Conservation (phyloP, 805 yeast species). For the Yarrowia bubula region DNA sequence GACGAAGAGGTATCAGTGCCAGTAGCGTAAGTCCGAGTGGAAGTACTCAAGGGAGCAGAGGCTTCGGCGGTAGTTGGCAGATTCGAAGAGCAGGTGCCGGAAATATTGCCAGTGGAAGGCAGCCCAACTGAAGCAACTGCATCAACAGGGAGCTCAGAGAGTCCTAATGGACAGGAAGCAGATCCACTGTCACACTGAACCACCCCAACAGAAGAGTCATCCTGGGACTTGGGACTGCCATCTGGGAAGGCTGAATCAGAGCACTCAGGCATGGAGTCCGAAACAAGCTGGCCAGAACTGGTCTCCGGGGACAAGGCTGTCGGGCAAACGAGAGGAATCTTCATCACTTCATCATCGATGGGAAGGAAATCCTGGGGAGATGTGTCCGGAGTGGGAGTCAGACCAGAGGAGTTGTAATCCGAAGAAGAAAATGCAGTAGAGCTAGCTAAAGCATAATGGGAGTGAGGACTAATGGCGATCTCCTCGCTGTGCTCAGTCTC, state of each 20-base stretch:
- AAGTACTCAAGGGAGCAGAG: neutral
- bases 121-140: neutral
- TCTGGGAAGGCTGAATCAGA: neutral
- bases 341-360: neutral
- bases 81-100: neutral
- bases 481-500: neutral
- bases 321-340: neutral
- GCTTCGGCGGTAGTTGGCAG: neutral
- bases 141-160: neutral
- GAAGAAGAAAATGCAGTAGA: neutral
- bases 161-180: neutral
- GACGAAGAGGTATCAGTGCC: neutral
- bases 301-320: neutral
- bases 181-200: neutral
- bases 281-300: neutral
- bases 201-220: neutral
- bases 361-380: constrained; percentile 7
- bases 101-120: neutral
- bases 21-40: neutral
- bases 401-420: neutral
- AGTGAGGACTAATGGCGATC: neutral
- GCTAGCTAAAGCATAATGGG: neutral
- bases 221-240: neutral
- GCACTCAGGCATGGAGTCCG: neutral
- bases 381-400: neutral